Percentiles rank a stretch among this genome's conserved stretches.
phyloP scores from a whole-genome alignment of 2,329 filamentous ascomycete genomes.

The Fusarium virguliforme region DNA sequence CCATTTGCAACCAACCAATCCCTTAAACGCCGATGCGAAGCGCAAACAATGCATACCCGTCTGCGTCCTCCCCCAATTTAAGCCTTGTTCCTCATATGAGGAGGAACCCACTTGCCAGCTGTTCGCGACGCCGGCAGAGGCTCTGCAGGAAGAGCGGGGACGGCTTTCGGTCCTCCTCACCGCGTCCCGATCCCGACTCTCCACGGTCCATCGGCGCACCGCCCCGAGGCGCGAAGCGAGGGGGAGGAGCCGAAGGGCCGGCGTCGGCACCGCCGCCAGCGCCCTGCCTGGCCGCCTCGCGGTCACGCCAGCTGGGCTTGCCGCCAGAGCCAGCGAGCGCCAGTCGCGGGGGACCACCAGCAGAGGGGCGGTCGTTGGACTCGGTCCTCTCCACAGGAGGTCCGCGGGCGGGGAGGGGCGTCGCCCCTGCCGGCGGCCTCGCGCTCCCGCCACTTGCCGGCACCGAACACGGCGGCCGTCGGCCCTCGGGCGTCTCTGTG shows the following conservation, averaged over 20 bases:
- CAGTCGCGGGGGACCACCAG: slow-evolving; percentile 72
- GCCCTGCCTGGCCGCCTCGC: slow-evolving; percentile 70
- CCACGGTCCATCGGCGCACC: slow-evolving; percentile 62
- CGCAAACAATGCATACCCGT: slow-evolving; percentile 49
- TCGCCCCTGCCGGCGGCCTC: slow-evolving; percentile 53
- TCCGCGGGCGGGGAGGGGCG: slow-evolving; percentile 53
- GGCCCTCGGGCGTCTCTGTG: slow-evolving; percentile 52
- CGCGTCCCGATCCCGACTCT: slow-evolving; percentile 62
- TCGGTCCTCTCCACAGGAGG: slow-evolving; percentile 63
- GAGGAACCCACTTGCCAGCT: slow-evolving; percentile 74
- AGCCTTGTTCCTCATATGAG: slow-evolving; percentile 58
- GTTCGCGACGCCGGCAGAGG: slow-evolving; percentile 68
- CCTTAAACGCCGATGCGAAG: slow-evolving; percentile 60
- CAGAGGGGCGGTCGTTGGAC: slow-evolving; percentile 61
- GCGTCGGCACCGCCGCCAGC: slow-evolving; percentile 59
- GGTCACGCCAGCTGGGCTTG: slow-evolving; percentile 82
- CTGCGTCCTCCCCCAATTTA: slow-evolving; percentile 41
- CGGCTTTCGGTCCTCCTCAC: slow-evolving; percentile 57
- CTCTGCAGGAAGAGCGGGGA: slow-evolving; percentile 65
- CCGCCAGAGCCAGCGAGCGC: slow-evolving; percentile 67
- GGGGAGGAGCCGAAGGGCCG: slow-evolving; percentile 55
- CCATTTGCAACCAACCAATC: slow-evolving; percentile 53
- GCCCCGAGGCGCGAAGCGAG: slow-evolving; percentile 58
- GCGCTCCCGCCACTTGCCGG: slow-evolving; percentile 63
- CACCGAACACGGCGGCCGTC: slow-evolving; percentile 56